Evolutionary conservation across 2,329 filamentous ascomycete species (phyloP), one percentile per base, ranked within the genome.

Genomic region (Cladosporium sp.): DNA sequence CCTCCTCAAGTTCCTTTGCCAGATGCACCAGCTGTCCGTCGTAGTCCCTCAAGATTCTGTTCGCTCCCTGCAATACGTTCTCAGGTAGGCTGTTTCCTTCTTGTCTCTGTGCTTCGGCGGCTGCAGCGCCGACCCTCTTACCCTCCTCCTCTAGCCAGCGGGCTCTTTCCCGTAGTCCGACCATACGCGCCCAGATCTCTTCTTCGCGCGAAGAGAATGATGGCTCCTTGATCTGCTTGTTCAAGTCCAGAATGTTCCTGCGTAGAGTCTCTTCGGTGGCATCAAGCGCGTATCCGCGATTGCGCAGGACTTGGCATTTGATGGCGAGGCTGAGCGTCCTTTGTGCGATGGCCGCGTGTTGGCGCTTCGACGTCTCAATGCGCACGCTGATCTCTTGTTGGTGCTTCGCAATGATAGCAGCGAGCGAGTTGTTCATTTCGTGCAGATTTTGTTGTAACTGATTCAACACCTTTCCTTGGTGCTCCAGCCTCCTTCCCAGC

Each of bases 141-240:
- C 90, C 80, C 76, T 94, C 89, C 65, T 83, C 84, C 68, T 87
- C 87, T 64, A 95, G 73, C 66, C 85, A 82, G 63, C 87, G 83
- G 20, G 88, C 87, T 63, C 90, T 84, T 60, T 89, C 88, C 62
- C 88, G 80, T 48, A 94, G 77, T 36, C 87, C 83, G 49, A 91
- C 87, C 75, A 94, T 83, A 45, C 90, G 79, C 62, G 89, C 91
- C 90, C 90, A 94, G 44, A 94, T 84, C 76, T 94, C 90, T 73
- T 94, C 90, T 69, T 90, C 87, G 63, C 89, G 79, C 2, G 89
- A 89, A 36, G 83, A 83, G 56, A 93, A 80, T 7, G 86, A 85
- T 7, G 90, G 90, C 67, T 94, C 90, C 62, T 86, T 84, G 25
- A 91, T 83, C 51, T 80, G 78, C 67, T 84, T 83, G 70, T 92